phyloP scores from a whole-genome alignment of 352 stramenopile species.

The Phytophthora aleatoria region DNA sequence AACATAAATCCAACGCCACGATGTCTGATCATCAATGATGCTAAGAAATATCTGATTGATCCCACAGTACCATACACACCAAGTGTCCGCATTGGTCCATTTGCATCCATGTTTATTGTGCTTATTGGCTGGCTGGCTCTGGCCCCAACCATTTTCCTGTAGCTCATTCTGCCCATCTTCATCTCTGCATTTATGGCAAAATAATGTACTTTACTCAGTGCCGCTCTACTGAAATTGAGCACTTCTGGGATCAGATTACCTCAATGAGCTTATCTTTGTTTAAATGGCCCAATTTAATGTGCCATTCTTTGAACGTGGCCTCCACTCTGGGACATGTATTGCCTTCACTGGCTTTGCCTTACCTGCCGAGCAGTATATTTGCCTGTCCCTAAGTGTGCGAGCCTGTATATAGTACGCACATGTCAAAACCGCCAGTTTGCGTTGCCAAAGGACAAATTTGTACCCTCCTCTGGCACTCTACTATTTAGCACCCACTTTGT shows the following conservation, averaged over 20 bases:
- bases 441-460: not conserved
- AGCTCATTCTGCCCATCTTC: slow-evolving; percentile 14
- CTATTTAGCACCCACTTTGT: not conserved
- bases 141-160: slow-evolving; percentile 4
- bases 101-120: slow-evolving; percentile 20
- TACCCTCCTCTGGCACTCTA: not conserved
- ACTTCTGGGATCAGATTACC: not conserved
- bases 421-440: not conserved
- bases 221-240: not conserved
- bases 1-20: slow-evolving; percentile 6
- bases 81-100: slow-evolving; percentile 11
- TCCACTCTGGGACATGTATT: not conserved
- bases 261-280: not conserved
- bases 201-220: not conserved
- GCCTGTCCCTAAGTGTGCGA: not conserved
- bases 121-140: slow-evolving; percentile 12
- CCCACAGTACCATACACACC: slow-evolving; percentile 4
- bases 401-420: not conserved
- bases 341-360: not conserved
- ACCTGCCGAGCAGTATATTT: not conserved
- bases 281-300: not conserved
- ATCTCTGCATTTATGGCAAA: slow-evolving; percentile 6
- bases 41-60: slow-evolving; percentile 13
- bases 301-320: not conserved
- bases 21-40: slow-evolving; percentile 10